Evolutionary conservation across 306 rosid species (phyloP).

Genomic region (Ochetophila trinervis): DNA sequence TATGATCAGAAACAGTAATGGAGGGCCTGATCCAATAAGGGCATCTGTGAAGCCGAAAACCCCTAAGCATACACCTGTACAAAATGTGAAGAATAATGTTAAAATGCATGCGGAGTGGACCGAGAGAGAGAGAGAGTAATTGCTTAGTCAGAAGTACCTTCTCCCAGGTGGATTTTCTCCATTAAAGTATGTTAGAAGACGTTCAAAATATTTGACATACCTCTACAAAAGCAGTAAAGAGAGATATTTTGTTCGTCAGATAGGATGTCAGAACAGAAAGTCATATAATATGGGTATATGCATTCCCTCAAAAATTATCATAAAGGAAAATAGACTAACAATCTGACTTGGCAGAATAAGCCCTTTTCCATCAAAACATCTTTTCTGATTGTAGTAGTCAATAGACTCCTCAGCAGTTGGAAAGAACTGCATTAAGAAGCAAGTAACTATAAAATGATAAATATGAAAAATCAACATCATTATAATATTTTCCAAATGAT

Average conservation of each 20-base stretch:
- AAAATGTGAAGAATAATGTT: conserved; percentile 22
- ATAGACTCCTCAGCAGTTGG: conserved; percentile 98
- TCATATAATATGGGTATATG: conserved; percentile 14
- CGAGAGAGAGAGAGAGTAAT: conserved; percentile 5
- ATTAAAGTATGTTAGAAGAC: conserved; percentile 77
- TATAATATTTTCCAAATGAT: conserved; percentile 9
- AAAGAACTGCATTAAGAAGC: conserved; percentile 61
- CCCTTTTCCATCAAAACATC: conserved; percentile 94
- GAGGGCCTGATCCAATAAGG: conserved; percentile 99
- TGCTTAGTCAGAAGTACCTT: conserved; percentile 49
- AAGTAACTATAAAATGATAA: conserved; percentile 21
- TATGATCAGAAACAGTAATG: conserved; percentile 85
- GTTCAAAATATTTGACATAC: conserved; percentile 91
- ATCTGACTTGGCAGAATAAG: conserved; percentile 97
- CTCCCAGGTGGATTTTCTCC: conserved; percentile 90
- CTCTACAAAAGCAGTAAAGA: conserved; percentile 46
- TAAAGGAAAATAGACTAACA: conserved; percentile 51
- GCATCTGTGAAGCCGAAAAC: conserved; percentile 95
- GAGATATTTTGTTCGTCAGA: not conserved
- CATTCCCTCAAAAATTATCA: conserved; percentile 20
- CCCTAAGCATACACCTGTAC: conserved; percentile 94
- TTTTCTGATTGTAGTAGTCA: conserved; percentile 92
- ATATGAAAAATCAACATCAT: conserved; percentile 6
- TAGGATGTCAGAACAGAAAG: not conserved
- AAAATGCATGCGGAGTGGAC: conserved; percentile 9